Percentiles rank a stretch among this genome's conserved stretches.
These are phyloP conservation scores for Pythium rishiriense DNA, from an alignment of 352 stramenopile species.

Conservation along the genomic window DNA sequence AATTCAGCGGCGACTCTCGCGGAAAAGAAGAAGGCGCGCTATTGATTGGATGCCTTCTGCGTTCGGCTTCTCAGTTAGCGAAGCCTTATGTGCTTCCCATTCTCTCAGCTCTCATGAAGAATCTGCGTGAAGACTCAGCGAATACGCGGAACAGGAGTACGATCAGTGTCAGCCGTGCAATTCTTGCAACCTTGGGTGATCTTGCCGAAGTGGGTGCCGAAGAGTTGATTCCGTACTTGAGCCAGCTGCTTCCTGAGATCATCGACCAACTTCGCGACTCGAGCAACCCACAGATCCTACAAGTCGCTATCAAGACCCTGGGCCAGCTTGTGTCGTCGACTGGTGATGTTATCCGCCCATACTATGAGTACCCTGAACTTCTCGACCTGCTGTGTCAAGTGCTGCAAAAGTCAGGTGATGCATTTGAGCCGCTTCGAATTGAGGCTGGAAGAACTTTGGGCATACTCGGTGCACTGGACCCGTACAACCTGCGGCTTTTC, in stretches of 20 bases:
- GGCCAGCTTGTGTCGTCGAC: conserved; percentile 82
- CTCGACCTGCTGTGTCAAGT: conserved; percentile 76
- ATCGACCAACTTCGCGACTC: conserved; percentile 86
- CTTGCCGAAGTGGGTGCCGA: conserved; percentile 77
- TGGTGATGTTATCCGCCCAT: conserved; percentile 82
- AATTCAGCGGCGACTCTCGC: conserved; percentile 81
- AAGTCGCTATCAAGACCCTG: conserved; percentile 85
- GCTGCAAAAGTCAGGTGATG: conserved; percentile 78
- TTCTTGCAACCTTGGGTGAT: conserved; percentile 80
- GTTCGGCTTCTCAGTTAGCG: conserved; percentile 71
- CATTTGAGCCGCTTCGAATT: conserved; percentile 73
- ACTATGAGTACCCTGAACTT: conserved; percentile 84
- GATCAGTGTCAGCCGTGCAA: conserved; percentile 81
- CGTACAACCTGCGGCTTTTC: conserved; percentile 84
- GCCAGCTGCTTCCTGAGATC: conserved; percentile 84
- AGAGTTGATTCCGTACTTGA: conserved; percentile 79
- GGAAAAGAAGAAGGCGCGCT: conserved; percentile 84
- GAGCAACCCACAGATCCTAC: conserved; percentile 82
- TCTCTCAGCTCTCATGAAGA: conserved; percentile 85
- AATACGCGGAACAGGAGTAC: conserved; percentile 74
- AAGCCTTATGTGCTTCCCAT: conserved; percentile 88
- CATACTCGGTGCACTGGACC: conserved; percentile 79
- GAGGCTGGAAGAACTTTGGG: conserved; percentile 81
- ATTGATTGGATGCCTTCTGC: conserved; percentile 77
- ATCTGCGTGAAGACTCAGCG: conserved; percentile 80